Evolutionary conservation across 2,329 filamentous ascomycete genomes (phyloP), one percentile per base, ranked within the genome.

Genomic region (Teratosphaeriaceae sp.): DNA sequence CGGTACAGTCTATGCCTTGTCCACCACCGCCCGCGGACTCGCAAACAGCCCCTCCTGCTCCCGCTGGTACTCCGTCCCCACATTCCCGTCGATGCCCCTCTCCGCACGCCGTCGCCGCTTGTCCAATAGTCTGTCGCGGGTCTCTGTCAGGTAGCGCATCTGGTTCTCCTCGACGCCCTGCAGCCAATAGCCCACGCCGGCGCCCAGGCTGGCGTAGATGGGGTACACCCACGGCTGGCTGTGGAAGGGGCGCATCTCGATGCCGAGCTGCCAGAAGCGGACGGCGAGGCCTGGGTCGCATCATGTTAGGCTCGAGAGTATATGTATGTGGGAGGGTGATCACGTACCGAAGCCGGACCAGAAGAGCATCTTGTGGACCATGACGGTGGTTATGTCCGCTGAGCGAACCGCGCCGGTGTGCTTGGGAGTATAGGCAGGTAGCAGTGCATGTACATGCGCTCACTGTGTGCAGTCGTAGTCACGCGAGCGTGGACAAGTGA

Each of bases 171-270:
- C 88, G 44, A 97, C 86, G 50, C 87, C 86, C 72, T 89, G 82
- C 57, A 98, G 74, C 88, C 90, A 98, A 76, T 96, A 96, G 56
- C 92, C 92, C 70, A 97, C 96, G 69, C 84, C 87, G 57, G 83
- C 89, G 57, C 89, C 89, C 51, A 88, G 79, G 56, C 78, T 78
- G 46, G 82, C 89, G 69, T 92, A 98, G 57, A 90, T 70, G 43
- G 92, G 92, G 73, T 95, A 98, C 40, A 88, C 94, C 60, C 95
- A 79, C 43, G 84, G 85, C 64, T 84, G 76, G 61, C 76, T 82
- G 77, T 97, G 87, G 68, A 96, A 83, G 40, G 90, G 92, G 50
- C 89, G 88, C 88, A 94, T 95, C 74, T 98, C 88, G 66, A 98
- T 92, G 62, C 90, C 92, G 65, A 98, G 83, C 70, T 97, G 92